Base-by-base conservation (phyloP, 768 basidiomycete species). In the Cystofilobasidium macerans region DNA sequence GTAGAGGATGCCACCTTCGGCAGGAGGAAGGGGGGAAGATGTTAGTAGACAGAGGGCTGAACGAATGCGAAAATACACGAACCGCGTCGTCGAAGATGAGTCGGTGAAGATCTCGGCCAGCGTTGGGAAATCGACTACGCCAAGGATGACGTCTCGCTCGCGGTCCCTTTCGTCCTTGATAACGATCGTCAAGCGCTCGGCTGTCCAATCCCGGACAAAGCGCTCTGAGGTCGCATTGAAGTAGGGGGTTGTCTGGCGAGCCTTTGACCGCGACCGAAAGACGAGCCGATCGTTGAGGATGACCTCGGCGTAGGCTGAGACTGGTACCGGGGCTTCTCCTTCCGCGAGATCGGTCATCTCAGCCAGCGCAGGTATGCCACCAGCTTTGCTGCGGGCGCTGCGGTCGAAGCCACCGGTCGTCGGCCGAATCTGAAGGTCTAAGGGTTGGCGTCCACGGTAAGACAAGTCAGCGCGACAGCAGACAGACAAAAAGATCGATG, bases 131-230 rank as follows among this genome's bases (percentile, higher is more conserved):
- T 74, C 72, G 12, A 77, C 45, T 2, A 38, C 58, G 70, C 75
- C 76, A 67, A 68, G 42, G 43, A 68, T 62, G 14, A 61, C 61
- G 33, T 68, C 57, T 28, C 73, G 74, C 60, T 77, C 76, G 43
- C 75, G 61, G 62, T 77, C 73, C 36, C 75, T 60, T 64, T 76
- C 75, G 61, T 77, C 74, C 26, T 75, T 38, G 13, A 76, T 72
- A 0, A 76, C 76, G 59, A 77, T 70, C 0, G 70, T 67, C 51
- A 77, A 56, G 26, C 71, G 71, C 13, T 73, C 73, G 56, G 69
- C 69, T 24, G 69, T 72, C 74, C 74, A 76, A 69, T 77, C 75
- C 32, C 73, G 53, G 28, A 77, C 69, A 63, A 77, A 77, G 56
- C 76, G 47, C 62, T 77, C 76, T 33, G 71, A 70, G 3, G 72